phyloP scores from a whole-genome alignment of 2,329 filamentous ascomycete species.

The Neopestalotiopsis clavispora region DNA sequence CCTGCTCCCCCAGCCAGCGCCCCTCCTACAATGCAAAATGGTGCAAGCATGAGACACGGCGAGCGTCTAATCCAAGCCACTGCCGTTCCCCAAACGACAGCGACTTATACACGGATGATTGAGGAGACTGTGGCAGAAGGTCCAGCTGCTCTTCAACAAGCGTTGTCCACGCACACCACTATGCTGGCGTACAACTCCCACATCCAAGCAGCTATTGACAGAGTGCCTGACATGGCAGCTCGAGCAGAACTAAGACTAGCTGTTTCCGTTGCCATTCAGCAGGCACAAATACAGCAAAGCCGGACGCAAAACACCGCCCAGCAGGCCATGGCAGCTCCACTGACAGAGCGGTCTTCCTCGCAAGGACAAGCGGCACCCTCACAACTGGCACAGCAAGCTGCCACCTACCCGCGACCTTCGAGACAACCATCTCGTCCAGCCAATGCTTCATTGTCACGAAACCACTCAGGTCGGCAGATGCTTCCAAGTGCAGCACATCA shows the following conservation, averaged over 20 bases:
- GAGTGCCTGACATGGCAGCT: slow-evolving; percentile 51
- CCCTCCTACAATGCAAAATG: slow-evolving; percentile 30
- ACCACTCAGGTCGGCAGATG: not conserved
- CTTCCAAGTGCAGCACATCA: slow-evolving; percentile 11
- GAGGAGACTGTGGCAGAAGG: slow-evolving; percentile 59
- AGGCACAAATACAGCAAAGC: slow-evolving; percentile 51
- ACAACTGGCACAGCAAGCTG: not conserved
- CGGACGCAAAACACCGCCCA: slow-evolving; percentile 33
- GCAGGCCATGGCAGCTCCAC: slow-evolving; percentile 20
- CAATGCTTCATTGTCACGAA: not conserved
- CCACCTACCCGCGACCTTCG: not conserved
- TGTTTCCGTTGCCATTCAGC: slow-evolving; percentile 50
- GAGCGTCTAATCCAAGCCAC: slow-evolving; percentile 38
- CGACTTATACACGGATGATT: slow-evolving; percentile 56
- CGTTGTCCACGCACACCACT: slow-evolving; percentile 51
- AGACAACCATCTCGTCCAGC: slow-evolving; percentile 3
- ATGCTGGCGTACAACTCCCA: slow-evolving; percentile 54
- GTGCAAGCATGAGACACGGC: slow-evolving; percentile 33
- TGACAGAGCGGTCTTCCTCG: slow-evolving; percentile 3
- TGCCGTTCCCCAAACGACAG: slow-evolving; percentile 39
- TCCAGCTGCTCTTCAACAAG: slow-evolving; percentile 48
- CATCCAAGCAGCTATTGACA: slow-evolving; percentile 56
- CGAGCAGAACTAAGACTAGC: slow-evolving; percentile 55
- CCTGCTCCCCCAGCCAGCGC: slow-evolving; percentile 29
- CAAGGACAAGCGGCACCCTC: not conserved